These are phyloP conservation scores for Bassia scoparia DNA, from an alignment of 148 eudicot species.

Conservation along the genomic window DNA sequence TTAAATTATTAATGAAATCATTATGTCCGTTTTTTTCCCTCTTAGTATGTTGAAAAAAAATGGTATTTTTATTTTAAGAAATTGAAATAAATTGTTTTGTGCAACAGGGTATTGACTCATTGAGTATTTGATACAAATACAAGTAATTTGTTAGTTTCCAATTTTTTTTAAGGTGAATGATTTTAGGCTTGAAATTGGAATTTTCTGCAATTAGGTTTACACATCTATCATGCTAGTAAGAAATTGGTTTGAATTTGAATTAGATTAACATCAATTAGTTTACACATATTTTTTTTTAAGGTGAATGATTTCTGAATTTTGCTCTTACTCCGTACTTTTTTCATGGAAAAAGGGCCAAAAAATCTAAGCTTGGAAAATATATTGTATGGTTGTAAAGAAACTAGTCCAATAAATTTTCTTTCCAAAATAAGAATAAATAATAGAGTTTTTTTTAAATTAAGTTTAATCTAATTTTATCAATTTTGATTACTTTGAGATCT, in stretches of 20 bases:
- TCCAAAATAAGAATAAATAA: background rate
- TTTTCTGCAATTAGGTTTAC: too few relatives aligned
- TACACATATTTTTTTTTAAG: too few relatives aligned
- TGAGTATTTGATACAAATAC: too few relatives aligned
- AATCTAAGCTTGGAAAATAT: too few relatives aligned
- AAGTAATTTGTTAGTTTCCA: background rate
- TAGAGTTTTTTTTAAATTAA: background rate
- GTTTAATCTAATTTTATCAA: background rate
- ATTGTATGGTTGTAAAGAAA: background rate
- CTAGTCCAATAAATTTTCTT: background rate
- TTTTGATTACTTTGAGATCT: conserved; percentile 6
- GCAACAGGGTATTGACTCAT: background rate
- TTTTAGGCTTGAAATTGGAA: too few relatives aligned
- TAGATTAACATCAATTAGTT: too few relatives aligned
- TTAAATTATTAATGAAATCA: background rate
- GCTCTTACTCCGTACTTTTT: too few relatives aligned
- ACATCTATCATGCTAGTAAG: background rate
- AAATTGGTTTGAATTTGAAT: background rate
- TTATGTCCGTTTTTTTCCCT: background rate
- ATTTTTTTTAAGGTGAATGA: background rate
- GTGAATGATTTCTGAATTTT: too few relatives aligned
- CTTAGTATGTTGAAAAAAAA: background rate
- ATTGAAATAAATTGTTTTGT: too few relatives aligned
- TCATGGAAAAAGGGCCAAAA: too few relatives aligned
- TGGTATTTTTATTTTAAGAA: background rate